phyloP scores from a whole-genome alignment of 768 basidiomycete species.

The Suillus subalutaceus region DNA sequence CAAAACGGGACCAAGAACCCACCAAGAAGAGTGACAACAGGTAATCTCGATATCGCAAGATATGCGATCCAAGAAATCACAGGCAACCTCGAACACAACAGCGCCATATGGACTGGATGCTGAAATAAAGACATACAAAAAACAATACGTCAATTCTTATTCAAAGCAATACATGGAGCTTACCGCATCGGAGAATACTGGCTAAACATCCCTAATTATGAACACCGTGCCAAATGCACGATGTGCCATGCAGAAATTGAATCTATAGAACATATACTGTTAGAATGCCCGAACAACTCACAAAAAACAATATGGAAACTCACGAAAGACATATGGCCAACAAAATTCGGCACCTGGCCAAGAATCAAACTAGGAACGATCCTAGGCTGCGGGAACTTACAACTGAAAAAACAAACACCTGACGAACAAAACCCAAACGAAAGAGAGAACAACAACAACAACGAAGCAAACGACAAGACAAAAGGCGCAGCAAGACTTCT shows the following conservation, averaged over 20 bases:
- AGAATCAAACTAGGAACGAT: neutral
- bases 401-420: neutral
- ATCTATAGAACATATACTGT: neutral
- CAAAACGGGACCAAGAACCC: neutral
- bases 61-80: neutral
- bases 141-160: neutral
- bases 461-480: neutral
- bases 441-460: neutral
- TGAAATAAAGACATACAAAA: neutral
- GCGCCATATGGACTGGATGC: neutral
- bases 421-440: neutral
- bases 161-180: neutral
- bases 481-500: neutral
- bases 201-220: neutral
- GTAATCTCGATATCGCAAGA: neutral
- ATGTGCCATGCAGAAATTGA: neutral
- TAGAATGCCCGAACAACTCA: neutral
- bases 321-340: neutral
- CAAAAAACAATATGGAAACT: neutral
- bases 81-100: neutral
- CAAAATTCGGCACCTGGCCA: neutral
- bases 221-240: neutral
- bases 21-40: neutral
- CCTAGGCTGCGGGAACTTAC: neutral
- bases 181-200: neutral